Conservation (phyloP, 2,329 filamentous ascomycete genomes). For the Trichophyton rubrum region DNA sequence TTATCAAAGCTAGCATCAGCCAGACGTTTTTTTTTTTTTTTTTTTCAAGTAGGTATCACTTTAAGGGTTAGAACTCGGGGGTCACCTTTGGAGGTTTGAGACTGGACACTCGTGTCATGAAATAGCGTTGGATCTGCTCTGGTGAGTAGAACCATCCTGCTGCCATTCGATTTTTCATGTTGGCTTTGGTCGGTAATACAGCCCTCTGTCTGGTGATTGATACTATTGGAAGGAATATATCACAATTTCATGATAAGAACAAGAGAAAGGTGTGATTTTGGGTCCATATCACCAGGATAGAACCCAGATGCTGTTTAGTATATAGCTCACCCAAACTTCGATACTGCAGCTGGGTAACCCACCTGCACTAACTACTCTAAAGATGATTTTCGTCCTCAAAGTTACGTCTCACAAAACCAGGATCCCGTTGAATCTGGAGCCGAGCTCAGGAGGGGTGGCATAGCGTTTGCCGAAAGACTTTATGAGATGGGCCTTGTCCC, state of each 20-base stretch:
- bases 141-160: constrained; percentile 25
- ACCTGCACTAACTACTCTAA: neutral
- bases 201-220: neutral
- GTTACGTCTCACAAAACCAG: neutral
- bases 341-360: neutral
- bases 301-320: neutral
- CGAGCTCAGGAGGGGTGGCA: neutral
- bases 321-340: neutral
- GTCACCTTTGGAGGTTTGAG: constrained; percentile 22
- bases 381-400: neutral
- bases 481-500: neutral
- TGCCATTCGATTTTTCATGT: constrained; percentile 23
- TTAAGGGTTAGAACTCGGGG: neutral
- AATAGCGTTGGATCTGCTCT: constrained; percentile 22
- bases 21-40: neutral
- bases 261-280: neutral
- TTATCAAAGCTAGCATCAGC: neutral
- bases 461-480: neutral
- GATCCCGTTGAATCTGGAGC: neutral
- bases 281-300: neutral
- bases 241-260: neutral
- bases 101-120: constrained; percentile 23
- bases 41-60: neutral
- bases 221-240: neutral
- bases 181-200: neutral